Percentiles rank a stretch among this genome's conserved stretches.
Evolutionary conservation across 176 grass and related monocot species (phyloP).

Genomic region (Cocos nucifera): DNA sequence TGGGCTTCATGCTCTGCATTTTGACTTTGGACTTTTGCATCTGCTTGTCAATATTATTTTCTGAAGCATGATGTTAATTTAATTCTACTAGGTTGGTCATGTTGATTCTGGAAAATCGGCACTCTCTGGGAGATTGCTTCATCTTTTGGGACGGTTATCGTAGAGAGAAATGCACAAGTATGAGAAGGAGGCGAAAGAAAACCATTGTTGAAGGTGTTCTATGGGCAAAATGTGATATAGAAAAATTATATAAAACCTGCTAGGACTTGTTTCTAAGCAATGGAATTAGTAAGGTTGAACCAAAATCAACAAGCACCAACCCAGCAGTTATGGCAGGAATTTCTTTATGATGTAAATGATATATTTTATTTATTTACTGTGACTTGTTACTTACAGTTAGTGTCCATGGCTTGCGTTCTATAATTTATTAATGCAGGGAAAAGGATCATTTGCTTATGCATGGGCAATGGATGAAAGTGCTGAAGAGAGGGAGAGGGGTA

Average conservation of each 20-base stretch:
- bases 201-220: background rate
- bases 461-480: conserved; percentile 97
- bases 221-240: no score
- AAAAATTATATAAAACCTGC: no score
- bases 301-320: no score
- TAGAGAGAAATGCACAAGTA: conserved; percentile 96
- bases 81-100: conserved; percentile 74
- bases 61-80: conserved; percentile 22
- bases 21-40: background rate
- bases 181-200: conserved; percentile 88
- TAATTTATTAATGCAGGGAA: conserved; percentile 44
- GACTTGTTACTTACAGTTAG: conserved; percentile 13
- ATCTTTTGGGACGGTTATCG: conserved; percentile 86
- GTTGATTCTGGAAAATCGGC: conserved; percentile 99
- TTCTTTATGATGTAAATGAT: no score
- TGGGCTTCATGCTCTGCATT: conserved; percentile 1
- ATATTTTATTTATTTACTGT: no score
- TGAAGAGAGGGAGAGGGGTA: conserved; percentile 93
- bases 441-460: conserved; percentile 94
- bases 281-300: no score
- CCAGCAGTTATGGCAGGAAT: no score
- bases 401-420: conserved; percentile 21
- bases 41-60: background rate
- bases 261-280: no score
- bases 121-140: conserved; percentile 81